These are phyloP conservation scores for Podospora bellae-mahoneyi DNA, from an alignment of 495 filamentous ascomycete genomes.

Conservation along the genomic window DNA sequence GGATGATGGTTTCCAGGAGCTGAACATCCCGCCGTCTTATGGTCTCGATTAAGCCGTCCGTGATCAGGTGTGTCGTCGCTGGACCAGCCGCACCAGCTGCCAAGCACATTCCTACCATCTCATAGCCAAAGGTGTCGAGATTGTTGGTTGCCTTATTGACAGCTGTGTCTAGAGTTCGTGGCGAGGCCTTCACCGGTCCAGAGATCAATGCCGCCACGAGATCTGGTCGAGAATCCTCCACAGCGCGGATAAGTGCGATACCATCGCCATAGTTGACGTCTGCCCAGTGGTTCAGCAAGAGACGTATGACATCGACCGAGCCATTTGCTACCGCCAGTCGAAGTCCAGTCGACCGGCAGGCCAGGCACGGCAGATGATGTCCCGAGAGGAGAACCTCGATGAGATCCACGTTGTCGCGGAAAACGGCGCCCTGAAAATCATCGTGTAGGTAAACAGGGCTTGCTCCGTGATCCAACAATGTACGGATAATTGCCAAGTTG, in stretches of 20 bases:
- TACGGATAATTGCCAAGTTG: slow-evolving; percentile 25
- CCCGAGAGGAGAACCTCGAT: slow-evolving; percentile 28
- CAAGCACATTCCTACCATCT: slow-evolving; percentile 31
- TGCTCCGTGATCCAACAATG: slow-evolving; percentile 31
- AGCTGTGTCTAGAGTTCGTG: slow-evolving; percentile 28
- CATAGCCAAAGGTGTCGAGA: slow-evolving; percentile 4
- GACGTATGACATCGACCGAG: slow-evolving; percentile 20
- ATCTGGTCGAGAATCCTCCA: slow-evolving; percentile 26
- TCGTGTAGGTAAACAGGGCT: slow-evolving; percentile 30
- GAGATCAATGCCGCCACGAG: slow-evolving; percentile 28
- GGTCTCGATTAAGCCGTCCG: slow-evolving; percentile 27
- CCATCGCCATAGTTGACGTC: slow-evolving; percentile 33
- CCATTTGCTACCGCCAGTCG: slow-evolving; percentile 32
- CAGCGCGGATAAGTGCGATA: slow-evolving; percentile 25
- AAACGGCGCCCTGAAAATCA: slow-evolving; percentile 32
- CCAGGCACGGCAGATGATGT: slow-evolving; percentile 29
- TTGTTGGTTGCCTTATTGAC: slow-evolving; percentile 22
- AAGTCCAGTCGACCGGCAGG: slow-evolving; percentile 31
- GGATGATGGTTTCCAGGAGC: slow-evolving; percentile 27
- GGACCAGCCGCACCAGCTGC: slow-evolving; percentile 27
- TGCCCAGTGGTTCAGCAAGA: slow-evolving; percentile 29
- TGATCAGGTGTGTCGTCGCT: slow-evolving; percentile 24
- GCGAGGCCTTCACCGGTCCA: slow-evolving; percentile 26
- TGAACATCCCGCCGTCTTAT: slow-evolving; percentile 16
- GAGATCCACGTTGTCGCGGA: slow-evolving; percentile 21